Evolutionary conservation across 1,284 basidiomycete genomes (phyloP).

Genomic region (Waitea zeae): DNA sequence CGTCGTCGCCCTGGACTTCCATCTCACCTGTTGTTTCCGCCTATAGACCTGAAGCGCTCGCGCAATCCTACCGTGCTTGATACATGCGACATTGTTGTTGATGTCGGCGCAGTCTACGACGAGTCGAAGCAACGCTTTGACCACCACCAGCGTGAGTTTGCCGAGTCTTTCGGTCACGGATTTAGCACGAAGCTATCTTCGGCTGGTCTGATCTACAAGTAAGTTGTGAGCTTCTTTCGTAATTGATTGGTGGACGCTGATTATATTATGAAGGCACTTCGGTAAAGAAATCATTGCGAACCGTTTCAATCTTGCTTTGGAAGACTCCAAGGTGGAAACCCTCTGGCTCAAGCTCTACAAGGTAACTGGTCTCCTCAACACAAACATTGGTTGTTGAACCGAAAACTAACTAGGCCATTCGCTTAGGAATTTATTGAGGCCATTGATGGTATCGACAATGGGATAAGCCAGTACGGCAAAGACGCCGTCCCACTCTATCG

Average conservation of each 20-base stretch:
- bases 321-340: conserved; percentile 48
- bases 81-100: conserved; percentile 89
- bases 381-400: too few relatives aligned
- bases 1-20: background rate
- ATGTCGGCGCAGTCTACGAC: conserved; percentile 91
- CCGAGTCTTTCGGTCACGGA: conserved; percentile 76
- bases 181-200: conserved; percentile 83
- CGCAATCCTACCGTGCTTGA: conserved; percentile 71
- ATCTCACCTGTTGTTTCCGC: conserved; percentile 2
- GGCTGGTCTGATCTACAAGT: conserved; percentile 94
- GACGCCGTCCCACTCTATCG: conserved; percentile 54
- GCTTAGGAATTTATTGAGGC: conserved; percentile 80
- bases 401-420: background rate
- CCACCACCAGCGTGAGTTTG: conserved; percentile 93
- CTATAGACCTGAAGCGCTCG: conserved; percentile 57
- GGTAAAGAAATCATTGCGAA: conserved; percentile 77
- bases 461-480: conserved; percentile 61
- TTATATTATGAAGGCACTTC: conserved; percentile 92
- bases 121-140: conserved; percentile 70
- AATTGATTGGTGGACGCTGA: too few relatives aligned
- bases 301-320: conserved; percentile 28
- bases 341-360: conserved; percentile 87
- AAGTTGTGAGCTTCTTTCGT: too few relatives aligned
- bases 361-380: too few relatives aligned
- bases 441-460: conserved; percentile 93